These are phyloP conservation scores for Furcasterigmium furcatum DNA, from an alignment of 2,329 filamentous ascomycete genomes.

Conservation along the genomic window DNA sequence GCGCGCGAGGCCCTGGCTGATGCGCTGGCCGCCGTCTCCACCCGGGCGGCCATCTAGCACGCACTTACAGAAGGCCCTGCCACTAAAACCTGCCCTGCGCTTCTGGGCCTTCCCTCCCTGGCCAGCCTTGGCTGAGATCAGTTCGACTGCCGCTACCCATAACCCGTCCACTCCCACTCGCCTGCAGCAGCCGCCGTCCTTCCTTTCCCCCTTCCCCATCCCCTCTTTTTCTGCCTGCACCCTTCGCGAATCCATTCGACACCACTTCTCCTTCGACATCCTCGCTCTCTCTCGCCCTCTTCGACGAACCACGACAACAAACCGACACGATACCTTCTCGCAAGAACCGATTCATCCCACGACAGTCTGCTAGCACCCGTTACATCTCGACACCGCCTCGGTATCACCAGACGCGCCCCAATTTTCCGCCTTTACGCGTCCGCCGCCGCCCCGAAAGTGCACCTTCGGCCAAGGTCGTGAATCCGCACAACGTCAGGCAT, in stretches of 20 bases:
- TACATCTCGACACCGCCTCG: too few species aligned
- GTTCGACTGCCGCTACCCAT: not conserved
- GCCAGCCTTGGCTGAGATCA: too few species aligned
- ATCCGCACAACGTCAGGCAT: slow-evolving; percentile 3
- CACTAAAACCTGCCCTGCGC: too few species aligned
- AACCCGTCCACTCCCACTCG: not conserved
- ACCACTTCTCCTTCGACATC: not conserved
- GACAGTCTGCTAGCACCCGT: too few species aligned
- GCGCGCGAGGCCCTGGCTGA: not conserved
- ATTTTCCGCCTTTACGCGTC: not conserved
- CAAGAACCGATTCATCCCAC: too few species aligned
- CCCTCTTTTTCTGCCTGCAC: slow-evolving; percentile 1
- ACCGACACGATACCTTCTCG: too few species aligned
- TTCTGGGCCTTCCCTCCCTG: too few species aligned
- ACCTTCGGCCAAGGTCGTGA: slow-evolving; percentile 4
- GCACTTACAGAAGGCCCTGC: too few species aligned
- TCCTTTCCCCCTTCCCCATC: not conserved
- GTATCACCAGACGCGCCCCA: not conserved
- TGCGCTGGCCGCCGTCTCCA: too few species aligned
- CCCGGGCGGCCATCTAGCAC: too few species aligned
- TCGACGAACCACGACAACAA: too few species aligned
- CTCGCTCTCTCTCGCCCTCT: not conserved
- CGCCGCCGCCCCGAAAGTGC: not conserved
- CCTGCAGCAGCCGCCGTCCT: not conserved
- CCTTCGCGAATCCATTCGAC: not conserved